Evolutionary conservation across 306 rosid genomes (phyloP).

Genomic region (Oxytropis ochrocephala): DNA sequence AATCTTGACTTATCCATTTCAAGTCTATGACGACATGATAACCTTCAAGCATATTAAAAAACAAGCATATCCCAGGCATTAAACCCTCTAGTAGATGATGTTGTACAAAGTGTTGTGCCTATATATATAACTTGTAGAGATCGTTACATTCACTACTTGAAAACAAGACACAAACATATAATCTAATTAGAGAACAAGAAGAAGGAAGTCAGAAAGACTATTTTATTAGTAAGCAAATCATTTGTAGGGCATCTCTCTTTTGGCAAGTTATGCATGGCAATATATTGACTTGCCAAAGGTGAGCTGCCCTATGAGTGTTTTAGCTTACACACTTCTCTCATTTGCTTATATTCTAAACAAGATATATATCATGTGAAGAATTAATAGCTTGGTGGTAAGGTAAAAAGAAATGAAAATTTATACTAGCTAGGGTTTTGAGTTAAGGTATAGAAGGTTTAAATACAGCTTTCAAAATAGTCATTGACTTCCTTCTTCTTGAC

Average conservation of each 20-base stretch:
- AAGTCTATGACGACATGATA: too few relatives aligned
- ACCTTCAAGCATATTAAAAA: neutral
- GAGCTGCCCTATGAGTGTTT: constrained; percentile 29
- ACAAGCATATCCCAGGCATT: constrained; percentile 11
- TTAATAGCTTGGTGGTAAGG: too few relatives aligned
- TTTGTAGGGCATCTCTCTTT: constrained; percentile 18
- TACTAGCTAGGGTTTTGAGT: too few relatives aligned
- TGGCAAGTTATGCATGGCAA: neutral
- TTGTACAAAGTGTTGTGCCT: neutral
- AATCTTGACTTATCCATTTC: too few relatives aligned
- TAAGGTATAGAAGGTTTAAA: too few relatives aligned
- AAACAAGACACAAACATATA: too few relatives aligned
- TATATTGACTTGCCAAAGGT: constrained; percentile 27
- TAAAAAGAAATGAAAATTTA: too few relatives aligned
- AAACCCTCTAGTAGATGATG: neutral
- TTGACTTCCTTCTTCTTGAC: too few relatives aligned
- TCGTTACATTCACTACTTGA: neutral
- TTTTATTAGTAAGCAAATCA: constrained; percentile 16
- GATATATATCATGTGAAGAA: too few relatives aligned
- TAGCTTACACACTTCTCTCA: neutral
- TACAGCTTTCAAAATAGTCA: too few relatives aligned
- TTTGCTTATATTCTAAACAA: too few relatives aligned
- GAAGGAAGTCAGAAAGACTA: neutral
- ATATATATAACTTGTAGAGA: constrained; percentile 16
- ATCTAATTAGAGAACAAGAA: neutral